Base-by-base conservation (phyloP, 2,329 filamentous ascomycete species). In the Didymella pomorum region DNA sequence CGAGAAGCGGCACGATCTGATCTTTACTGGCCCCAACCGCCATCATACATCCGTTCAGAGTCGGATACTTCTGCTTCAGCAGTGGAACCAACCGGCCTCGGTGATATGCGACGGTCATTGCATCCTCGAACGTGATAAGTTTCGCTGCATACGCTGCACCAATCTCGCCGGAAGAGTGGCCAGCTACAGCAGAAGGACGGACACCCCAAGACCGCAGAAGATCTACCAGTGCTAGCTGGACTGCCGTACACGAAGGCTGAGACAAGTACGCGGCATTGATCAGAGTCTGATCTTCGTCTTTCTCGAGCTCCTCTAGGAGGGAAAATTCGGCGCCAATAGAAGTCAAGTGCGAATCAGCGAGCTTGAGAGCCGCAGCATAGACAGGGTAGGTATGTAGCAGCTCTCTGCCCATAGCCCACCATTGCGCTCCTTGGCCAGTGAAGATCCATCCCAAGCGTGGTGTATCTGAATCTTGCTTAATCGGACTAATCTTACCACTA, bases 81-180 rank as follows among this genome's bases (percentile, higher is more conserved):
- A 49, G 23, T 3, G 47, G 47, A 2, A 50, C 21, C 7, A 44
- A 21, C 0, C 72, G 21, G 14, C 66, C 68, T n/a, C 68, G 60
- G 31, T 48, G 61, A 14, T 64, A 69, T 2, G 61, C 61, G 2
- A 63, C 39, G 1, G 39, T 49, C 10, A 68, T 41, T 2, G 65
- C 66, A 52, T 56, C 43, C 9, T 35, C 28, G 20, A 48, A 23
- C 56, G 16, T 42, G 29, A 65, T 7, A 66, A 72, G 23, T 66
- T 72, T 49, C 4, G 69, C 70, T 23, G 29, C 26, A 18, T 58
- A 58, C n/a, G 70, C 64, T 21, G 70, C 70, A 2, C 61, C 72
- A 29, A 75, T 73, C 31, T 75, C 72, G 4, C 72, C 72, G 21
- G 62, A 67, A 0, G 70, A 73, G 49, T 75, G 72, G 2, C 72